A percentile compares a stretch with the other conserved stretches of the same genome.
phyloP scores from a whole-genome alignment of 345 rosid species.

The Rubroshorea leprosula region DNA sequence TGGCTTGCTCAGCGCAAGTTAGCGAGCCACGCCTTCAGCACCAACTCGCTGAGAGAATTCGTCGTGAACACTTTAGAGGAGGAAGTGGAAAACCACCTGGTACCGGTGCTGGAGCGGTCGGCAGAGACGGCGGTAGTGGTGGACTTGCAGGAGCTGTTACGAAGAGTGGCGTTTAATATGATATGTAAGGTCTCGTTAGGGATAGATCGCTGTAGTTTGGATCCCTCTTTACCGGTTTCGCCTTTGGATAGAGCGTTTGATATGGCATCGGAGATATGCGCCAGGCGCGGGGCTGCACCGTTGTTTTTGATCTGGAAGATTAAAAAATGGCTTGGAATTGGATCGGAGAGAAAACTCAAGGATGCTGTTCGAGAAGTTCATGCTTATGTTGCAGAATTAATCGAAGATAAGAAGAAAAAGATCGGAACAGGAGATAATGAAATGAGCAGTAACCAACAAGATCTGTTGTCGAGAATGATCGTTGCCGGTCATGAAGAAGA shows the following conservation, averaged over 20 bases:
- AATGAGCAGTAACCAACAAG: conserved; percentile 14
- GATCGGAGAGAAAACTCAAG: conserved; percentile 49
- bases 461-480: conserved; percentile 43
- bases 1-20: conserved; percentile 67
- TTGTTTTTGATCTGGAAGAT: conserved; percentile 55
- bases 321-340: conserved; percentile 44
- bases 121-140: conserved; percentile 20
- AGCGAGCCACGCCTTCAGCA: conserved; percentile 73
- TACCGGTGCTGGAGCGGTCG: conserved; percentile 42
- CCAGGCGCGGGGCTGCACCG: conserved; percentile 49
- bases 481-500: conserved; percentile 32
- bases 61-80: conserved; percentile 37
- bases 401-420: conserved; percentile 28
- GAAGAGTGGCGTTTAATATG: conserved; percentile 44
- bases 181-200: conserved; percentile 51
- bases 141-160: conserved; percentile 51
- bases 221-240: conserved; percentile 25
- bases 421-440: background rate
- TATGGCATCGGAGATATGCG: conserved; percentile 48
- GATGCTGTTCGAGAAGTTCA: conserved; percentile 37
- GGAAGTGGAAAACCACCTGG: conserved; percentile 46
- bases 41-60: conserved; percentile 53
- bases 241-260: conserved; percentile 46
- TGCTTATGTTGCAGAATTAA: conserved; percentile 19
- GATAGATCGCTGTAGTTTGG: conserved; percentile 34